Evolutionary conservation across 352 stramenopile species (phyloP).

Genomic region (Saprolegnia parasitica): DNA sequence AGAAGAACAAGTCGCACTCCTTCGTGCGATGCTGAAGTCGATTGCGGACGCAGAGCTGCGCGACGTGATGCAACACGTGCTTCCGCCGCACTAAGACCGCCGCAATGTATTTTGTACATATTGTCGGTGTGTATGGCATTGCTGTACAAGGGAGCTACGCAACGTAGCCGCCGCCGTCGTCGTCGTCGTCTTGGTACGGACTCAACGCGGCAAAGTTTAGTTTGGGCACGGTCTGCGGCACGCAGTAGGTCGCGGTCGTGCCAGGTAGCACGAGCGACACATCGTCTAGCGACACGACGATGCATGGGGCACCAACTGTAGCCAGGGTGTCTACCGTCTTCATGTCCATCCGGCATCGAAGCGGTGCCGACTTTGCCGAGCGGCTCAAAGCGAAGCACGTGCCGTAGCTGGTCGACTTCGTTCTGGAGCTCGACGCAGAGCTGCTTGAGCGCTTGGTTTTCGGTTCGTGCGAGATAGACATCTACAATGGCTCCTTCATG

Average conservation of each 20-base stretch:
- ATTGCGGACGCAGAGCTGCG: conserved; percentile 30
- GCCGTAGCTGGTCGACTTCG: conserved; percentile 42
- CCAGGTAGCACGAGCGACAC: background rate
- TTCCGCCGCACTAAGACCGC: too few species aligned
- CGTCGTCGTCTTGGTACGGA: conserved; percentile 45
- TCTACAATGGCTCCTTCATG: conserved; percentile 35
- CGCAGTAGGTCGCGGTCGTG: background rate
- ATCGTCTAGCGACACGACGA: background rate
- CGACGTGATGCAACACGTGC: background rate
- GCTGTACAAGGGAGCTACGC: too few species aligned
- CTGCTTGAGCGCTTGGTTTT: conserved; percentile 53
- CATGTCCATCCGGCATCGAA: background rate
- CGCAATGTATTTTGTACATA: too few species aligned
- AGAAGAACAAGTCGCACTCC: background rate
- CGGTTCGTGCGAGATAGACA: conserved; percentile 43
- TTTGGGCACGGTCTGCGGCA: conserved; percentile 38
- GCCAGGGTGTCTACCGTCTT: background rate
- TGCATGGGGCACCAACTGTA: background rate
- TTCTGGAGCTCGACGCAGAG: conserved; percentile 43
- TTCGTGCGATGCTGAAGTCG: background rate
- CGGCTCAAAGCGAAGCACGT: background rate
- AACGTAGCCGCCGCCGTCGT: background rate
- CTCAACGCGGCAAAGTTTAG: conserved; percentile 50
- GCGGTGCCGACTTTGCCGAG: background rate
- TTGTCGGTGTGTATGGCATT: too few species aligned